Percentiles rank a stretch among this genome's conserved stretches.
phyloP scores from a whole-genome alignment of 2,329 filamentous ascomycete species.

The Alternaria solani region DNA sequence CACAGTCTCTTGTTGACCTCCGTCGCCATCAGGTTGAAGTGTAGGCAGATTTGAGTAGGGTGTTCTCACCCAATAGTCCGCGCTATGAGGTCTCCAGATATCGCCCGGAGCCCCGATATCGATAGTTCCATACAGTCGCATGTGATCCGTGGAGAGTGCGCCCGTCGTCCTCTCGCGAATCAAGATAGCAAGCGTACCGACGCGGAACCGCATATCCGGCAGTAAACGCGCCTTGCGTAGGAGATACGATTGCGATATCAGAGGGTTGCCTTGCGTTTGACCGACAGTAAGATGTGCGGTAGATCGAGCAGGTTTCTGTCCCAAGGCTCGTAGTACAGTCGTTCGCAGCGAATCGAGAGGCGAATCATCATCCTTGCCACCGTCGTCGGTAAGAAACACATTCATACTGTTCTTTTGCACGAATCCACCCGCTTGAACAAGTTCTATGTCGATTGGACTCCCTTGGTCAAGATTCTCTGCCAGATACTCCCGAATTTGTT shows the following conservation, averaged over 20 bases:
- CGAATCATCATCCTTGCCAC: conserved; percentile 1
- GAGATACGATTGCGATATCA: conserved; percentile 60
- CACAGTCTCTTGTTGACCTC: not conserved
- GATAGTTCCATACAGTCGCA: conserved; percentile 66
- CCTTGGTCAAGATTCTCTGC: conserved; percentile 7
- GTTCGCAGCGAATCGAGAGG: conserved; percentile 28
- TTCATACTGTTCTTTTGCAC: conserved; percentile 60
- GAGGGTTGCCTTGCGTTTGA: conserved; percentile 60
- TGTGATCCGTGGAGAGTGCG: conserved; percentile 51
- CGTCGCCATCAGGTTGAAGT: conserved; percentile 1
- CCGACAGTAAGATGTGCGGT: conserved; percentile 68
- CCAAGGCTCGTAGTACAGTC: conserved; percentile 33
- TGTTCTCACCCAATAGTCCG: conserved; percentile 26
- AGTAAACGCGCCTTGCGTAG: conserved; percentile 62
- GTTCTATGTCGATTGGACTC: conserved; percentile 13
- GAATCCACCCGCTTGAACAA: conserved; percentile 60
- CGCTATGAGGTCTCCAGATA: not conserved
- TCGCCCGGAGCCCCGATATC: conserved; percentile 30
- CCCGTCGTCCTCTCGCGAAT: conserved; percentile 56
- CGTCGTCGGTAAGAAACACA: conserved; percentile 32
- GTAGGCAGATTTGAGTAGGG: not conserved
- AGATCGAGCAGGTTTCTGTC: conserved; percentile 22
- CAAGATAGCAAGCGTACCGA: conserved; percentile 61
- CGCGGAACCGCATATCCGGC: conserved; percentile 59
- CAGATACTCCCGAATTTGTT: conserved; percentile 52